These are phyloP conservation scores for Viola odorata DNA, from an alignment of 345 rosid genomes.

Conservation along the genomic window DNA sequence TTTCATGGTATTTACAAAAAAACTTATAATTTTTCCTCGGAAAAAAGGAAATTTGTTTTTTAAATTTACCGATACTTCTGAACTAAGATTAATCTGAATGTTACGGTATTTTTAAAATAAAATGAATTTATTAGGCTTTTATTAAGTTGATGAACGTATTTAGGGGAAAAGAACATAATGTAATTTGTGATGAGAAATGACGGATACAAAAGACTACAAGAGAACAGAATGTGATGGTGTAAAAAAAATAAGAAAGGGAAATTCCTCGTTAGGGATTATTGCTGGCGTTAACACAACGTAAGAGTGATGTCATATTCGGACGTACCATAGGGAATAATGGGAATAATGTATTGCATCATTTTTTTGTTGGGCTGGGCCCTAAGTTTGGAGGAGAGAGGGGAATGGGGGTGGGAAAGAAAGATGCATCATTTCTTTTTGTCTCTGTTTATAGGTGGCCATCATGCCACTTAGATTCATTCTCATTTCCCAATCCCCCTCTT, in stretches of 20 bases:
- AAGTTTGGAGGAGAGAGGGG: slow-evolving; percentile 23
- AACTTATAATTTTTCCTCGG: too few species aligned
- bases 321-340: slow-evolving; percentile 17
- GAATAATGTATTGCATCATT: background rate
- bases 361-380: slow-evolving; percentile 26
- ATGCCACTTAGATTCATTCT: slow-evolving; percentile 11
- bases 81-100: too few species aligned
- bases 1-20: too few species aligned
- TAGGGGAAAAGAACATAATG: too few species aligned
- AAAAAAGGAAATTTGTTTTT: too few species aligned
- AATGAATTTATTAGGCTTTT: too few species aligned
- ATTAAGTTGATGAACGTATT: too few species aligned
- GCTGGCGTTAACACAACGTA: slow-evolving; percentile 31
- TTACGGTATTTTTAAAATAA: too few species aligned
- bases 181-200: too few species aligned
- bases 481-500: background rate
- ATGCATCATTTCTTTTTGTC: slow-evolving; percentile 65
- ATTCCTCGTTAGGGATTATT: background rate
- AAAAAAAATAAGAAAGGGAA: too few species aligned
- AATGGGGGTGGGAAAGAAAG: slow-evolving; percentile 39
- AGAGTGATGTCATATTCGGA: slow-evolving; percentile 27
- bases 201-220: too few species aligned
- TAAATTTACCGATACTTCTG: too few species aligned
- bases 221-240: background rate
- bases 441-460: slow-evolving; percentile 39